Conservation (phyloP, 139 green algal genomes). For the Chlamydomonas schloesseri region DNA sequence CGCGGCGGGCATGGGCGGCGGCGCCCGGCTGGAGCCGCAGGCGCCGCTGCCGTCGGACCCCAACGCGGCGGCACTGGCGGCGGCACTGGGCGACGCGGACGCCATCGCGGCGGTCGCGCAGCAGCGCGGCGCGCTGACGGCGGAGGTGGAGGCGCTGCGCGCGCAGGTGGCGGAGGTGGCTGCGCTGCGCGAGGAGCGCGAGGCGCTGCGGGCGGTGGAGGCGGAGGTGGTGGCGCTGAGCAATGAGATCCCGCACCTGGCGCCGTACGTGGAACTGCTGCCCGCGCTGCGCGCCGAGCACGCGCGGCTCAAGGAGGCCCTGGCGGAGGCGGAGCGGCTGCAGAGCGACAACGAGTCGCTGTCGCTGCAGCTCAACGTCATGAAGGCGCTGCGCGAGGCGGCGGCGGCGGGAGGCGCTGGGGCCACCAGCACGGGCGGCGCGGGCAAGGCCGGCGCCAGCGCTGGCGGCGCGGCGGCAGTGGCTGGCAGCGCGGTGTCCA, state of each 20-base stretch:
- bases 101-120: conserved; percentile 34
- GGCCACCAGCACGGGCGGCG: no score
- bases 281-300: conserved; percentile 32
- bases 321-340: conserved; percentile 34
- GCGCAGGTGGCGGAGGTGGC: conserved; percentile 34
- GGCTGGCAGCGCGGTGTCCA: no score
- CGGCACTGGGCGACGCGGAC: not conserved
- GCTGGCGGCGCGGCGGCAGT: not conserved
- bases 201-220: conserved; percentile 14
- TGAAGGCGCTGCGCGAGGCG: conserved; percentile 27
- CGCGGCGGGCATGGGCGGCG: not conserved
- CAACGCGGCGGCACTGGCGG: not conserved
- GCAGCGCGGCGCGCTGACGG: conserved; percentile 29
- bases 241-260: conserved; percentile 28
- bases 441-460: not conserved
- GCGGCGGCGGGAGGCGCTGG: not conserved
- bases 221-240: conserved; percentile 40
- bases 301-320: conserved; percentile 7
- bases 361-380: conserved; percentile 34
- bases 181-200: conserved; percentile 27
- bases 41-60: conserved; percentile 22
- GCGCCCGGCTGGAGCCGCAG: not conserved
- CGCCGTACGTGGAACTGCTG: conserved; percentile 47
- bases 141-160: conserved; percentile 26
- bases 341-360: conserved; percentile 16